Evolutionary conservation across 2,329 filamentous ascomycete species (phyloP).

Genomic region (Pyrenophora seminiperda): DNA sequence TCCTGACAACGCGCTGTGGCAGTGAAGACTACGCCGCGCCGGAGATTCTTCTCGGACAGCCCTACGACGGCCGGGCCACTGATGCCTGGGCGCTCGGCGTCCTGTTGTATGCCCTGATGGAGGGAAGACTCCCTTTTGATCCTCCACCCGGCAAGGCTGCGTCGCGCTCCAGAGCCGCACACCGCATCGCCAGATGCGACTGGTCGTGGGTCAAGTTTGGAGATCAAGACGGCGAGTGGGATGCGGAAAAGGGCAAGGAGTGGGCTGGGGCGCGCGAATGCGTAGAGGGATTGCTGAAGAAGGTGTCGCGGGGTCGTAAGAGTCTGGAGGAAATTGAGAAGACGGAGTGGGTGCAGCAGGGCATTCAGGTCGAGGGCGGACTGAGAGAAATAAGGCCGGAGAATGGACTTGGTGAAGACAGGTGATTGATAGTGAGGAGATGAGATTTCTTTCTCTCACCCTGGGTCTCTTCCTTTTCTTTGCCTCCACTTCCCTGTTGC

Average conservation of each 20-base stretch:
- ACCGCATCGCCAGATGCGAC: conserved; percentile 93
- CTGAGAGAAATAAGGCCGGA: conserved; percentile 60
- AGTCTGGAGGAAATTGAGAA: conserved; percentile 73
- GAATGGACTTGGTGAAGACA: conserved; percentile 45
- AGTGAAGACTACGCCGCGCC: conserved; percentile 97
- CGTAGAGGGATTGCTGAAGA: conserved; percentile 82
- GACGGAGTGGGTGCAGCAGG: conserved; percentile 76
- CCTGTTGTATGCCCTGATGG: conserved; percentile 87
- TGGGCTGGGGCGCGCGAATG: conserved; percentile 78
- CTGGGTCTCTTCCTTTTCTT: too few relatives aligned
- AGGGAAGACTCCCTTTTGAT: conserved; percentile 92
- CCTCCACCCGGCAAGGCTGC: conserved; percentile 78
- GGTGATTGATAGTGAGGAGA: conserved; percentile 40
- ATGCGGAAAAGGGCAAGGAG: conserved; percentile 67
- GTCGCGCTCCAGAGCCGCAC: conserved; percentile 78
- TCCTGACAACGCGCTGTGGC: conserved; percentile 91
- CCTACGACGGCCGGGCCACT: conserved; percentile 88
- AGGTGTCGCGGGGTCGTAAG: conserved; percentile 77
- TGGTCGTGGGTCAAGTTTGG: conserved; percentile 93
- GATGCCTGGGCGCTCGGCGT: conserved; percentile 97
- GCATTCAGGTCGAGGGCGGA: conserved; percentile 69
- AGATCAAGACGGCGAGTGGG: conserved; percentile 85
- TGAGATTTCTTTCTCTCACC: too few relatives aligned
- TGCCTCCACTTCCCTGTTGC: too few relatives aligned
- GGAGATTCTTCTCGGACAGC: conserved; percentile 92